Percentiles rank a stretch among this genome's conserved stretches.
Evolutionary conservation across 2,329 filamentous ascomycete genomes (phyloP).

Genomic region (Fragosphaeria purpurea): DNA sequence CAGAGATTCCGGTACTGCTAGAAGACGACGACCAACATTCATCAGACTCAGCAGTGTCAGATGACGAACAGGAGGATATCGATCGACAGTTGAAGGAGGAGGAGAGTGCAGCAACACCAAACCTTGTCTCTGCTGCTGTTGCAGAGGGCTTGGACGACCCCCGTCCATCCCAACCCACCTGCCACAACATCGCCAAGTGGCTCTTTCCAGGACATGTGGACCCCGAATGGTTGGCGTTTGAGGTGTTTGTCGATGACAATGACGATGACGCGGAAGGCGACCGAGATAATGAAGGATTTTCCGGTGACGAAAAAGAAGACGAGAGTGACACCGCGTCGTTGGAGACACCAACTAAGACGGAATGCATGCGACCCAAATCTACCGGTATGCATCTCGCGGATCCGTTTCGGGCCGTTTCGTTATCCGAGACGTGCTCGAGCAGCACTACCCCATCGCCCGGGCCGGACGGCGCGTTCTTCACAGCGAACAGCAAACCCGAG

Average conservation of each 20-base stretch:
- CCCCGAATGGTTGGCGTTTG: slow-evolving; percentile 83
- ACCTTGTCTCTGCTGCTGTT: no score
- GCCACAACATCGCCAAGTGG: slow-evolving; percentile 28
- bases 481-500: slow-evolving; percentile 10
- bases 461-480: neutral
- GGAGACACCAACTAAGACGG: slow-evolving; percentile 10
- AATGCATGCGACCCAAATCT: slow-evolving; percentile 13
- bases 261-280: slow-evolving; percentile 23
- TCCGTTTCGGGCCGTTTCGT: slow-evolving; percentile 30
- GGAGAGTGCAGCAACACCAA: no score
- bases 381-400: slow-evolving; percentile 29
- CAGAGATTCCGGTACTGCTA: no score
- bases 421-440: slow-evolving; percentile 13
- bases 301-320: slow-evolving; percentile 20
- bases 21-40: slow-evolving; percentile 12
- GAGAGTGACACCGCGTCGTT: slow-evolving; percentile 4
- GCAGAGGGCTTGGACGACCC: no score
- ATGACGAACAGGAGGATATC: slow-evolving; percentile 33
- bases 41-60: slow-evolving; percentile 4
- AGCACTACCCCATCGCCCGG: neutral
- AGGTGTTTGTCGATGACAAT: slow-evolving; percentile 63
- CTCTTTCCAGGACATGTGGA: slow-evolving; percentile 66
- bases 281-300: slow-evolving; percentile 30
- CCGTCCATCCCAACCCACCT: no score
- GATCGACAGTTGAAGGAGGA: slow-evolving; percentile 31